These are phyloP conservation scores for Penicillium oxalicum DNA, from an alignment of 2,329 filamentous ascomycete species.

Conservation along the genomic window DNA sequence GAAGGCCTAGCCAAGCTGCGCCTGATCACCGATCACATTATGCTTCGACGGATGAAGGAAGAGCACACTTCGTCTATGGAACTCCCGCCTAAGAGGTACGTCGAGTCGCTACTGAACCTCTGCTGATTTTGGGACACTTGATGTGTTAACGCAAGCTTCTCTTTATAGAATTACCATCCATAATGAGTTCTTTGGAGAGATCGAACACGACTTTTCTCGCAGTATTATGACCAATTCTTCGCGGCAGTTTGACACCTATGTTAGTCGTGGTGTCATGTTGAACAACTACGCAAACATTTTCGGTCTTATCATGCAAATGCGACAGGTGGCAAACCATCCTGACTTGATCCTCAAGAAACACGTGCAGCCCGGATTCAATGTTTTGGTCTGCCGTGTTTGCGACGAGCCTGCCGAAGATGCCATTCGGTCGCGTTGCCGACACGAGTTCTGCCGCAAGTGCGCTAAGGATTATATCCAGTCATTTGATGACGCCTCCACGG, in stretches of 20 bases:
- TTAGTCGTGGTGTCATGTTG: slow-evolving; percentile 85
- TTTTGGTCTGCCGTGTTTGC: slow-evolving; percentile 88
- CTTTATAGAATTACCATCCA: slow-evolving; percentile 63
- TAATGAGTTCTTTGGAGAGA: slow-evolving; percentile 93
- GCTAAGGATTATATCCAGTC: slow-evolving; percentile 74
- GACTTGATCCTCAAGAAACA: slow-evolving; percentile 90
- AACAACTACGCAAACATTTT: slow-evolving; percentile 99
- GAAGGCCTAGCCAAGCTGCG: slow-evolving; percentile 75
- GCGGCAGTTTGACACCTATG: slow-evolving; percentile 91
- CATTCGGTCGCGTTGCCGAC: slow-evolving; percentile 83
- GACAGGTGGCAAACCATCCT: slow-evolving; percentile 93
- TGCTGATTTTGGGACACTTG: neutral
- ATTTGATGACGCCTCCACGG: slow-evolving; percentile 56
- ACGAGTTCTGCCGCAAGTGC: slow-evolving; percentile 83
- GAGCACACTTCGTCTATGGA: slow-evolving; percentile 95
- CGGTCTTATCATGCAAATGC: slow-evolving; percentile 98
- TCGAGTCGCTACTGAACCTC: neutral
- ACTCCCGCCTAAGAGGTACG: slow-evolving; percentile 77
- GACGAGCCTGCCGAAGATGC: slow-evolving; percentile 95
- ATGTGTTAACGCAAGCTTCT: too few species aligned
- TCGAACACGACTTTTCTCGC: slow-evolving; percentile 88
- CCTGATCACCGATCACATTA: slow-evolving; percentile 84
- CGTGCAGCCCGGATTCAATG: slow-evolving; percentile 76
- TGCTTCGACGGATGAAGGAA: slow-evolving; percentile 90
- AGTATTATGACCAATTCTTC: slow-evolving; percentile 92